phyloP scores from a whole-genome alignment of 257 asterid species.

The Capsicum pubescens region DNA sequence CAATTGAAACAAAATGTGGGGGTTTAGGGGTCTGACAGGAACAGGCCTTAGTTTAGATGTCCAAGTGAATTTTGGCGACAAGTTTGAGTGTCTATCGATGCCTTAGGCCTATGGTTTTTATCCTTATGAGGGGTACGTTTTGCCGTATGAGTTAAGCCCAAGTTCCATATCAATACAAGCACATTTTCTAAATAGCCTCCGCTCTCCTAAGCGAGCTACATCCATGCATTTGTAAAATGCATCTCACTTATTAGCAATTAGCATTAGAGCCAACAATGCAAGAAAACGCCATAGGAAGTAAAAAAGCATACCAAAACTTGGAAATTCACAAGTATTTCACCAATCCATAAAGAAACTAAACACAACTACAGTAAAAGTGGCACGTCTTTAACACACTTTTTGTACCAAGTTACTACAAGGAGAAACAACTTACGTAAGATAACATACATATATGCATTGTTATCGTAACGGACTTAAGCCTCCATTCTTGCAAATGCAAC shows the following conservation, averaged over 20 bases:
- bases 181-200: background rate
- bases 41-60: too few species aligned
- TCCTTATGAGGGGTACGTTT: too few species aligned
- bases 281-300: background rate
- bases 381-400: background rate
- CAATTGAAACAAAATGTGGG: too few species aligned
- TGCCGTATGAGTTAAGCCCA: too few species aligned
- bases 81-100: too few species aligned
- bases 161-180: too few species aligned
- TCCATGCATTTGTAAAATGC: background rate
- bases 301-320: background rate
- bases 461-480: background rate
- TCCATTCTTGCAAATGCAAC: background rate
- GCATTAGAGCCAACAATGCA: constrained; percentile 12
- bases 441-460: constrained; percentile 12
- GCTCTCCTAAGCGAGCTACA: background rate
- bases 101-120: background rate
- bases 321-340: background rate
- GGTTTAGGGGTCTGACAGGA: too few species aligned
- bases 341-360: constrained; percentile 8
- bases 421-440: background rate
- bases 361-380: background rate
- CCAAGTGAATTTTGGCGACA: too few species aligned
- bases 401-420: constrained; percentile 20
- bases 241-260: background rate